Evolutionary conservation across 441 rosid genomes (phyloP).

Genomic region (Brassica hybrid): DNA sequence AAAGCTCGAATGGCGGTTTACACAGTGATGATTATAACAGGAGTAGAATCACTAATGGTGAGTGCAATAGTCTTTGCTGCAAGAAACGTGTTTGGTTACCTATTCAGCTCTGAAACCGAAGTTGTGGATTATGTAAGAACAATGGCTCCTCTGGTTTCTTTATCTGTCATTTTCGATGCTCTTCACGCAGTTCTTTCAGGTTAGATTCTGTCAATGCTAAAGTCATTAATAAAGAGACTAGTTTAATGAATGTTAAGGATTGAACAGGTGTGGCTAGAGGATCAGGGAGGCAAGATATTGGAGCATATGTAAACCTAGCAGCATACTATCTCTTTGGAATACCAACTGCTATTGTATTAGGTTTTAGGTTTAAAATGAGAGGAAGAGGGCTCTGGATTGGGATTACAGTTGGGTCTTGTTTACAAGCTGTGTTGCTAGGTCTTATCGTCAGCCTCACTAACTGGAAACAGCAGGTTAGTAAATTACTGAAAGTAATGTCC

Average conservation of each 20-base stretch:
- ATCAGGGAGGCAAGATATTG: conserved; percentile 65
- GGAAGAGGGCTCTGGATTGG: conserved; percentile 68
- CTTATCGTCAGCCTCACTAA: conserved; percentile 46
- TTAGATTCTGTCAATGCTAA: conserved; percentile 1
- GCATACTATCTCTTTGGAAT: conserved; percentile 58
- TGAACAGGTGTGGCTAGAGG: conserved; percentile 66
- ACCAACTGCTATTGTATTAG: conserved; percentile 55
- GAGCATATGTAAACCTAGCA: conserved; percentile 59
- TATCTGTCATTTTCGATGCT: conserved; percentile 63
- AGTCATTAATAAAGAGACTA: not conserved
- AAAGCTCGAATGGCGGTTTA: conserved; percentile 57
- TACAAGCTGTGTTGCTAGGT: conserved; percentile 49
- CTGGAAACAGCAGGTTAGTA: conserved; percentile 62
- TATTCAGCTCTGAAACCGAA: conserved; percentile 67
- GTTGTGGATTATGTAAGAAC: conserved; percentile 65
- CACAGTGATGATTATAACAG: conserved; percentile 44
- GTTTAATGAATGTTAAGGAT: not conserved
- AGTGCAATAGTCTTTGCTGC: conserved; percentile 52
- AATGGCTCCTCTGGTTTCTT: conserved; percentile 68
- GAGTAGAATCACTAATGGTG: conserved; percentile 44
- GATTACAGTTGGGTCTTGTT: conserved; percentile 50
- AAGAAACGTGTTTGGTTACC: conserved; percentile 60
- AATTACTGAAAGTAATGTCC: not conserved
- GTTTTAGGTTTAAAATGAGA: conserved; percentile 46
- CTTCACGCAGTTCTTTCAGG: conserved; percentile 73